Evolutionary conservation across 2,329 filamentous ascomycete species (phyloP).

Genomic region (Davidsoniella australis): DNA sequence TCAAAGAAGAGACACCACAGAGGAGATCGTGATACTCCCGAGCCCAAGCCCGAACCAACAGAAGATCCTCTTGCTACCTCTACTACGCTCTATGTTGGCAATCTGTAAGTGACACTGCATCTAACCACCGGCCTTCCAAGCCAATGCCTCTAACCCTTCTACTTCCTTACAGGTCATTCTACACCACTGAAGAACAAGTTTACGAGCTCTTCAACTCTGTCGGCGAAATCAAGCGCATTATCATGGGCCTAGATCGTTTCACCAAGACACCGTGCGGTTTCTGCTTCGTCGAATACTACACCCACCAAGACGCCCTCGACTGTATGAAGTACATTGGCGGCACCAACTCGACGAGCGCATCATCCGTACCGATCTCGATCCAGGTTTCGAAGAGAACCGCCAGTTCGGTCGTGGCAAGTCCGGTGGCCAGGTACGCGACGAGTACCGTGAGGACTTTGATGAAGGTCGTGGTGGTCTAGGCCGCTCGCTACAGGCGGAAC

Average conservation of each 20-base stretch:
- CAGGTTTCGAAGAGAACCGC: constrained; percentile 86
- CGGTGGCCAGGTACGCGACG: constrained; percentile 89
- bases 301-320: constrained; percentile 87
- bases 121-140: not conserved
- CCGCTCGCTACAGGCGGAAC: constrained; percentile 48
- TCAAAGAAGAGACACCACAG: constrained; percentile 28
- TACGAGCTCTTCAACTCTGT: constrained; percentile 93
- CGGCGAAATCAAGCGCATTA: constrained; percentile 91
- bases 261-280: constrained; percentile 97
- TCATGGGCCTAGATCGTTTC: constrained; percentile 96
- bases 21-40: constrained; percentile 39
- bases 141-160: constrained; percentile 12
- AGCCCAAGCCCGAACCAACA: constrained; percentile 29
- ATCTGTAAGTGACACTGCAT: constrained; percentile 41
- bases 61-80: constrained; percentile 65
- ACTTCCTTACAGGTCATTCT: constrained; percentile 53
- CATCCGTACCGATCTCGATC: constrained; percentile 87
- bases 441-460: constrained; percentile 94
- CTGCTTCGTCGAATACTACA: constrained; percentile 99
- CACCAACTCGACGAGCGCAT: constrained; percentile 96
- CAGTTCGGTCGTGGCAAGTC: constrained; percentile 94
- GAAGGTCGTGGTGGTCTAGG: constrained; percentile 85
- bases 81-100: constrained; percentile 93
- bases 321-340: constrained; percentile 98
- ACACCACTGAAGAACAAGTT: constrained; percentile 97